phyloP scores from a whole-genome alignment of 2,329 filamentous ascomycete species.

The Pestalotiopsis sp. region DNA sequence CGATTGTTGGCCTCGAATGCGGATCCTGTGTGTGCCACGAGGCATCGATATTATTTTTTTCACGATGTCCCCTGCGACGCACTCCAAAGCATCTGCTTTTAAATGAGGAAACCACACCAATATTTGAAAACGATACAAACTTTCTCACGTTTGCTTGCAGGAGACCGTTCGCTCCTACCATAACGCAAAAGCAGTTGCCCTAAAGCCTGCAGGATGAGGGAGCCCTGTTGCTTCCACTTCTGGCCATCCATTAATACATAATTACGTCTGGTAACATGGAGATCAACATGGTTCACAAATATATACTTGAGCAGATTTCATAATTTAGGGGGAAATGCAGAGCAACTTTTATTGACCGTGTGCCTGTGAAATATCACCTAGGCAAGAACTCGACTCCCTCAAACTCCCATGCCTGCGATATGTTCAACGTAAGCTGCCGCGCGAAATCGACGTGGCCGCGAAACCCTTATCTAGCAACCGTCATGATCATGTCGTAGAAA shows the following conservation, averaged over 20 bases:
- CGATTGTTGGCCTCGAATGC: too few species aligned
- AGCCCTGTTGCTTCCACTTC: too few species aligned
- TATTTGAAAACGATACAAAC: too few species aligned
- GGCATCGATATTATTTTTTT: too few species aligned
- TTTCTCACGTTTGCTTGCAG: too few species aligned
- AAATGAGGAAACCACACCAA: too few species aligned
- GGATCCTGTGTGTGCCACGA: too few species aligned
- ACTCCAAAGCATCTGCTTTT: too few species aligned
- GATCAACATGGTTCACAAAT: neutral
- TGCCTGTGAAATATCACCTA: slow-evolving; percentile 9
- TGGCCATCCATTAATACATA: neutral
- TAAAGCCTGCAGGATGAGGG: too few species aligned
- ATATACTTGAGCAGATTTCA: neutral
- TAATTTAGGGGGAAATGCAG: neutral
- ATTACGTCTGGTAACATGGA: neutral
- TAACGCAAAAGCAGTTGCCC: too few species aligned
- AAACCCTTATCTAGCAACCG: neutral
- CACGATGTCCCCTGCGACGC: too few species aligned
- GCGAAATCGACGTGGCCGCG: neutral
- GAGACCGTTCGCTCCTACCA: too few species aligned
- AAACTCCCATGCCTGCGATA: slow-evolving; percentile 11
- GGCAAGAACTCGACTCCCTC: slow-evolving; percentile 10
- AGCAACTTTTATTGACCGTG: slow-evolving; percentile 15
- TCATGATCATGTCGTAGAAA: slow-evolving; percentile 3
- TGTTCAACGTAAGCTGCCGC: neutral